phyloP scores from a whole-genome alignment of 176 grass and related monocot species.

The Ampelocalamus luodianensis region DNA sequence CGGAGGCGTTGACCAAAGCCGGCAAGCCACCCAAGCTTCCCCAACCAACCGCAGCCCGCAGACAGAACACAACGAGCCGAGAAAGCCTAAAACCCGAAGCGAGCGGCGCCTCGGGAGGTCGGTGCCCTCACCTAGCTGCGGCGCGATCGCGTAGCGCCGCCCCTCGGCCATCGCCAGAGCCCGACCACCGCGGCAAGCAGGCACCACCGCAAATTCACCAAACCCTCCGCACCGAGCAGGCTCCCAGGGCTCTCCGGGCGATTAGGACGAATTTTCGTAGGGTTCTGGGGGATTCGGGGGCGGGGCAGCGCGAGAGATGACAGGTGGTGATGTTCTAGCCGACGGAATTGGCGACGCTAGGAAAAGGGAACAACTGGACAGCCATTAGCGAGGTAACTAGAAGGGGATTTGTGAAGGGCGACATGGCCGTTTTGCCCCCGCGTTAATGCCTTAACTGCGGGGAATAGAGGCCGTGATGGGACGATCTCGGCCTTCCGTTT shows the following conservation, averaged over 20 bases:
- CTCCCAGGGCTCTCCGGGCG: neutral
- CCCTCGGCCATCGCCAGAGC: conserved; percentile 63
- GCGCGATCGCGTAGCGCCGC: conserved; percentile 66
- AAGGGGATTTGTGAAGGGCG: neutral
- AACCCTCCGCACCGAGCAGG: neutral
- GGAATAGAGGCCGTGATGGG: neutral
- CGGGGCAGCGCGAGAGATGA: neutral
- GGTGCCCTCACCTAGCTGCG: conserved; percentile 69
- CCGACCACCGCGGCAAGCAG: neutral
- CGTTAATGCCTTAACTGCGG: too few species aligned
- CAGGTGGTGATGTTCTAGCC: conserved; percentile 11
- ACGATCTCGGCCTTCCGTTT: neutral
- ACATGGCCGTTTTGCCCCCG: conserved; percentile 37
- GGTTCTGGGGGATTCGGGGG: conserved; percentile 17
- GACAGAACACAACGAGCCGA: neutral
- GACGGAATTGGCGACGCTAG: neutral
- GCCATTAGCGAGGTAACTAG: neutral
- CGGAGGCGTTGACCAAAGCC: conserved; percentile 45
- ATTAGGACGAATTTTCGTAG: conserved; percentile 2
- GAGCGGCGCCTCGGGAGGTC: neutral
- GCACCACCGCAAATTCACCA: neutral
- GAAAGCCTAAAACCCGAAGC: neutral
- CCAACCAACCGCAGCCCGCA: neutral
- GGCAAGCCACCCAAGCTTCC: neutral
- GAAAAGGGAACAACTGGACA: conserved; percentile 20